Evolutionary conservation across 148 eudicot genomes (phyloP).

Genomic region (Gaultheria prostrata): DNA sequence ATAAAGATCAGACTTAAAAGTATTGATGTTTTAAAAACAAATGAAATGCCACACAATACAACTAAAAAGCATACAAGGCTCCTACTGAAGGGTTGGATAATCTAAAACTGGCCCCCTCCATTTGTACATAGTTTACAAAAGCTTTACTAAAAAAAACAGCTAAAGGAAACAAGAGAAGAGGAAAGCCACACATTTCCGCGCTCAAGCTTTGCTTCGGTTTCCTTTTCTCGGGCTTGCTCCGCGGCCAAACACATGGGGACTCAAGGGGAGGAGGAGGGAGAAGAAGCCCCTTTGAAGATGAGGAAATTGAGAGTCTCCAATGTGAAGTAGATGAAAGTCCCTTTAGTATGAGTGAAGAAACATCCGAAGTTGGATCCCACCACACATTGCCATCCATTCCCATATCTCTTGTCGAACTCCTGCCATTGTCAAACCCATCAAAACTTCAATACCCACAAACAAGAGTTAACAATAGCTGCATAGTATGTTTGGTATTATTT

Average conservation of each 20-base stretch:
- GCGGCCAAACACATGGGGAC: not conserved
- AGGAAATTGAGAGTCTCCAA: conserved; percentile 88
- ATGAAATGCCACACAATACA: not conserved
- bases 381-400: conserved; percentile 98
- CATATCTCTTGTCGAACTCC: conserved; percentile 87
- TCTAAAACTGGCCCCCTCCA: not conserved
- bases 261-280: conserved; percentile 20
- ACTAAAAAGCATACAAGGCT: not conserved
- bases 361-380: conserved; percentile 96
- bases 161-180: not conserved
- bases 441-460: not conserved
- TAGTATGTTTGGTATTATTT: too few species aligned
- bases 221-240: not conserved
- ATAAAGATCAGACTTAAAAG: too few species aligned
- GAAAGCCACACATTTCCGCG: not conserved
- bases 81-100: not conserved
- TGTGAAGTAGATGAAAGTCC: conserved; percentile 89
- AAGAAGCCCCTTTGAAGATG: conserved; percentile 86
- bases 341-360: conserved; percentile 85
- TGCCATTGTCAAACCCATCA: conserved; percentile 18
- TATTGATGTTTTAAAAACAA: too few species aligned
- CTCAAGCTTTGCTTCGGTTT: not conserved
- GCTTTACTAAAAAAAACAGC: not conserved
- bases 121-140: not conserved
- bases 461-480: too few species aligned